phyloP scores from a whole-genome alignment of 2,329 filamentous ascomycete genomes.

The Pleurostoma richardsiae region DNA sequence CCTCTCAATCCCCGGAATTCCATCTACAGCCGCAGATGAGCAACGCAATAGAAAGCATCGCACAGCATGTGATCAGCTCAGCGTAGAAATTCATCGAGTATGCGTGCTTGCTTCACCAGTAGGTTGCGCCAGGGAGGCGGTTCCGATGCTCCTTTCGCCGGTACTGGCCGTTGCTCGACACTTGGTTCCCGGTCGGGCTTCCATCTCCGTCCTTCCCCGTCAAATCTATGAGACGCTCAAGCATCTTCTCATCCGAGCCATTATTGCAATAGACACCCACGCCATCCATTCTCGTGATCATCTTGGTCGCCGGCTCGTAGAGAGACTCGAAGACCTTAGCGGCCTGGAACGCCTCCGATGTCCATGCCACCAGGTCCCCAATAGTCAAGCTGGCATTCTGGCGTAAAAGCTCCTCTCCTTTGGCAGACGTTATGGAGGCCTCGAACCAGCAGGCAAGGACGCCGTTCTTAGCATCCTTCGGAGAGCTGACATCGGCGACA shows the following conservation, averaged over 20 bases:
- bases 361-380: constrained; percentile 19
- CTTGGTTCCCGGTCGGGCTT: too few relatives aligned
- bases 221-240: too few relatives aligned
- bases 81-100: too few relatives aligned
- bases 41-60: too few relatives aligned
- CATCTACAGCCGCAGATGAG: too few relatives aligned
- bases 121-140: too few relatives aligned
- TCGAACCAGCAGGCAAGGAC: constrained; percentile 21
- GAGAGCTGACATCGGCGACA: neutral
- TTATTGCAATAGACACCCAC: constrained; percentile 14
- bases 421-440: constrained; percentile 17
- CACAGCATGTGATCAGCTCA: too few relatives aligned
- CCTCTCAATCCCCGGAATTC: too few relatives aligned
- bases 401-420: constrained; percentile 14
- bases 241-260: neutral
- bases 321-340: constrained; percentile 13
- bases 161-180: too few relatives aligned
- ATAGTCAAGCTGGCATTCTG: constrained; percentile 16
- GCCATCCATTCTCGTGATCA: constrained; percentile 21
- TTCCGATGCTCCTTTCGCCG: too few relatives aligned
- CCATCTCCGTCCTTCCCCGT: too few relatives aligned
- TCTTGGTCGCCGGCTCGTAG: constrained; percentile 17
- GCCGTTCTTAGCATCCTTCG: constrained; percentile 9
- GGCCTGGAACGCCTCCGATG: constrained; percentile 4
- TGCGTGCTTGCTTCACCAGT: too few relatives aligned